Evolutionary conservation across 768 basidiomycete species (phyloP), one percentile per base, ranked within the genome.

Genomic region (Suillus bovinus): DNA sequence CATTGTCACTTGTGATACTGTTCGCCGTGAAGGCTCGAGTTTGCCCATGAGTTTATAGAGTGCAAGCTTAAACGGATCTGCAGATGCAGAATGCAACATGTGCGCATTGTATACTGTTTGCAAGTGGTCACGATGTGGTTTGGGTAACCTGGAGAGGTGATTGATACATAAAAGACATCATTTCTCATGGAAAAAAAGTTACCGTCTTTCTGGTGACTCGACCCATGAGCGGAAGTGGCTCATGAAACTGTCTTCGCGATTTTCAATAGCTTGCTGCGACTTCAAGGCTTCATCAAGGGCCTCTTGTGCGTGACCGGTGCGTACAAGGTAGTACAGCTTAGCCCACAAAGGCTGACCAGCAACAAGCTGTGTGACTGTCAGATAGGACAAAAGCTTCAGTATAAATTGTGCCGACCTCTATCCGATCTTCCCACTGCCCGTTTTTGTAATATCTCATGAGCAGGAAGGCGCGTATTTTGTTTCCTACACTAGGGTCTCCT

Each of bases 11-110:
- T 88, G 85, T 6, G 87, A 84, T 3, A 96, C 88, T 68, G 86
- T 90, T 54, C 94, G 83, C 61, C 91, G 82, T 5, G 84, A 76
- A 2, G 94, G 86, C 67, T 99, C 97, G 58, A 96, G 84, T 68
- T 91, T 91, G 49, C 94, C 96, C 81, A 98, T 90, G 39, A 99
- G 80, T 74, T 97, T 98, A 81, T 97, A 98, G 36, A 99, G 75
- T 0, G 95, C 96, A 59, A 96, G 86, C 72, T 98, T 99, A 83
- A 95, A 99, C 0, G 96, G 96, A 74, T 99, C 97, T 17, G 87
- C 87, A 3, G 88, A 89, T 22, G 90, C 84, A 5, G 92, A 88
- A 73, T 95, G 94, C 39, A 96, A 74, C 86, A 99, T 93, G 67
- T 94, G 93, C 0, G 91, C 86, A 67, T 93, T 93, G 72, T 92